Evolutionary conservation across 2,329 filamentous ascomycete species (phyloP).

Genomic region (Aspergillus pseudonomiae): DNA sequence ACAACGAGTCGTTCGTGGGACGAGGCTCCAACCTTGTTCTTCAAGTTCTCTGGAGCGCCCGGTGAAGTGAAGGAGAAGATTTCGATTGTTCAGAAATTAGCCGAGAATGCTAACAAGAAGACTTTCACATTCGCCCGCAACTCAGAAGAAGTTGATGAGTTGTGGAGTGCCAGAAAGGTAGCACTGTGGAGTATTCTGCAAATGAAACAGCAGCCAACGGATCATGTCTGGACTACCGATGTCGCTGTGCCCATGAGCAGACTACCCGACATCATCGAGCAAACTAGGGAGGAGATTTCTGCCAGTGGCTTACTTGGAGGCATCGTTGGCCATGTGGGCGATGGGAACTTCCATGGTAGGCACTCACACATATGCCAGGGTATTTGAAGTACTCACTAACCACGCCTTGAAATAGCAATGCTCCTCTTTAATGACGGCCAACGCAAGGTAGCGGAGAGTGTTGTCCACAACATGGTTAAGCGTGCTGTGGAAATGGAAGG

Average conservation of each 20-base stretch:
- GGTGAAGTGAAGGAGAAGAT: conserved; percentile 67
- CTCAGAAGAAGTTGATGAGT: conserved; percentile 65
- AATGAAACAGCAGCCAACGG: conserved; percentile 59
- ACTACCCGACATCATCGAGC: conserved; percentile 72
- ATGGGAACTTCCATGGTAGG: conserved; percentile 72
- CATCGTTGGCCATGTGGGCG: conserved; percentile 74
- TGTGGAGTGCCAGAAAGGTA: conserved; percentile 77
- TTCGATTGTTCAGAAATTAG: conserved; percentile 60
- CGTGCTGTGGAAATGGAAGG: conserved; percentile 71
- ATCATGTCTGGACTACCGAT: conserved; percentile 77
- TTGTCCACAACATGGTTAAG: conserved; percentile 71
- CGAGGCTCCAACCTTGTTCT: conserved; percentile 71
- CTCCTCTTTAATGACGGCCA: conserved; percentile 64
- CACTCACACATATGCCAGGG: background rate
- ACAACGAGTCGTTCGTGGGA: conserved; percentile 61
- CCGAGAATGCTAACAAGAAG: conserved; percentile 46
- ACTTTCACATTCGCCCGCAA: conserved; percentile 70
- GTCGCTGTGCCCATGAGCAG: conserved; percentile 77
- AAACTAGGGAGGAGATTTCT: conserved; percentile 67
- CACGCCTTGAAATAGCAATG: conserved; percentile 50
- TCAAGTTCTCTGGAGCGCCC: conserved; percentile 73
- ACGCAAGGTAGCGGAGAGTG: conserved; percentile 56
- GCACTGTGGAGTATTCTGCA: conserved; percentile 74
- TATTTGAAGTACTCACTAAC: background rate
- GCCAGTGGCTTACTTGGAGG: conserved; percentile 64